Evolutionary conservation across 2,329 filamentous ascomycete genomes (phyloP).

Genomic region (Ophiognomonia clavigignenti-juglandacearum): DNA sequence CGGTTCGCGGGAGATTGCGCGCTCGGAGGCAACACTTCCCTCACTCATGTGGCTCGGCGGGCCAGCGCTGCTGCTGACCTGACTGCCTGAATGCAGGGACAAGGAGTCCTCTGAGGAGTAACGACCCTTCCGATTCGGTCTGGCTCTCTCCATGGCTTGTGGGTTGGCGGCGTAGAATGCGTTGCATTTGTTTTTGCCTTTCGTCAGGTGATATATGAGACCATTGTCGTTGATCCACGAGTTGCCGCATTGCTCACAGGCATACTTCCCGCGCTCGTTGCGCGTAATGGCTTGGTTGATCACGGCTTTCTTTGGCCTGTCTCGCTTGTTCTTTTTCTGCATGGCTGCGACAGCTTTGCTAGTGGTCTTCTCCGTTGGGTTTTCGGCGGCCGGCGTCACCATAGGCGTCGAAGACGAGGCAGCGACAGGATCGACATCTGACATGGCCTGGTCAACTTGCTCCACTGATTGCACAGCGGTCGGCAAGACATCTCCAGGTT

Average conservation of each 20-base stretch:
- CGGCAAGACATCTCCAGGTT: background rate
- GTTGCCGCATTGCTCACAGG: constrained; percentile 48
- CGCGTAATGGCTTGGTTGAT: background rate
- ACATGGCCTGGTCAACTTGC: background rate
- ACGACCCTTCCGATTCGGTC: background rate
- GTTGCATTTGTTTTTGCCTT: constrained; percentile 51
- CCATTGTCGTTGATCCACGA: constrained; percentile 55
- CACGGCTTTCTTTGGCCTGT: too few species aligned
- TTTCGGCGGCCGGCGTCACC: background rate
- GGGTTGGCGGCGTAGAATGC: constrained; percentile 34
- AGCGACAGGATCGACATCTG: background rate
- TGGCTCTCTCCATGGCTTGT: constrained; percentile 16
- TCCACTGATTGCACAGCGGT: background rate
- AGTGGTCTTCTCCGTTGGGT: too few species aligned
- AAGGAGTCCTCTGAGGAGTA: constrained; percentile 1
- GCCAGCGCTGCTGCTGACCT: background rate
- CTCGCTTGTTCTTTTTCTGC: too few species aligned
- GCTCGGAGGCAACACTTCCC: background rate
- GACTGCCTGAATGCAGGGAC: background rate
- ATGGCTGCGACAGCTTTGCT: too few species aligned
- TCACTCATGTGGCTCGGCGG: background rate
- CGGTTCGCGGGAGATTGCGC: too few species aligned
- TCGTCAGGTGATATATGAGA: constrained; percentile 53
- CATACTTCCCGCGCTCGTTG: constrained; percentile 3
- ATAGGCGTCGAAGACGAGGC: background rate